Evolutionary conservation across 768 basidiomycete genomes (phyloP), one percentile per base, ranked within the genome.

Genomic region (Asterophora lycoperdoides): DNA sequence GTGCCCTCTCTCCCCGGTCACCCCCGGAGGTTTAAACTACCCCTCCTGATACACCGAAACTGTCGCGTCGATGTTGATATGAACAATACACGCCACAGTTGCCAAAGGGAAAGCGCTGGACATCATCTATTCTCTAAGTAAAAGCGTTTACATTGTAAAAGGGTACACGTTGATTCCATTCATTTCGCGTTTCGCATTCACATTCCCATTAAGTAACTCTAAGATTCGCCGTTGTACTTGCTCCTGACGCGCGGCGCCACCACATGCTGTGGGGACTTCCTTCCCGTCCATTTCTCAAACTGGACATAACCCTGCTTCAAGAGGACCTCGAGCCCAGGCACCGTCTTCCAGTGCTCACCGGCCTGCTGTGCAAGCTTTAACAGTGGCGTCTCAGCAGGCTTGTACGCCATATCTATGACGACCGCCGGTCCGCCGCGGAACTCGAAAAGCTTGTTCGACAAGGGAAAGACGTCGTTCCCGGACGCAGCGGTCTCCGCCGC

Each of bases 371-470:
- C 93, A 11, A 95, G 66, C 44, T 64, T 62, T 19, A 97, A 68
- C 46, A 99, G 65, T 0, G 93, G 85, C 11, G 95, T 98, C 56
- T 82, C 77, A 3, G 84, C 79, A 0, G 94, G 96, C 57, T 85
- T 85, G 65, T 97, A 98, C 15, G 94, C 93, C 86, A 96, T 89
- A 58, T 99, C 96, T 9, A 98, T 76, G 9, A 93, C 85, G 1
- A 85, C 86, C n/a, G 74, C 71, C 1, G 70, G 70, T 0, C 78
- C 73, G 36, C 68, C 64, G 8, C 62, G 65, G 53, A 78, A 76
- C 1, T 68, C 64, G 55, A 92, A 86, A 17, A 96, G 60, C 10
- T 72, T 67, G 7, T 56, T 48, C 2, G 87, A 76, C 10, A 94
- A 71, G 32, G 70, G 64, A 14, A 90, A 66, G 9, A 70, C 67